These are phyloP conservation scores for Ceriops zippeliana DNA, from an alignment of 345 rosid genomes.

Conservation along the genomic window DNA sequence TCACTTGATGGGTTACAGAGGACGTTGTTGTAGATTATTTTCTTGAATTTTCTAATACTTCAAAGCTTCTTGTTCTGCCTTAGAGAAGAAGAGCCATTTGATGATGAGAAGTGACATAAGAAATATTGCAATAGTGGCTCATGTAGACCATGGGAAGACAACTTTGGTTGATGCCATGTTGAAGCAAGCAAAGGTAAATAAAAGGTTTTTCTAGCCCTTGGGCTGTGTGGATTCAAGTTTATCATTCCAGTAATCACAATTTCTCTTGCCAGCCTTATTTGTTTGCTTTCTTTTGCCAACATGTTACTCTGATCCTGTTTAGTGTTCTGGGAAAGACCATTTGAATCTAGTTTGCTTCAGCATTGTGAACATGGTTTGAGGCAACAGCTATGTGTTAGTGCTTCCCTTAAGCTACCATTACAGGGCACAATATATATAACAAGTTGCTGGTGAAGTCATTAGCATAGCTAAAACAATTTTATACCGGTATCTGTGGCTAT, in stretches of 20 bases:
- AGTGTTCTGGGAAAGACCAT: neutral
- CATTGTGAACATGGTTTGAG: too few species aligned
- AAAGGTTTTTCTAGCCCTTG: neutral
- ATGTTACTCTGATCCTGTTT: neutral
- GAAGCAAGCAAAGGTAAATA: constrained; percentile 76
- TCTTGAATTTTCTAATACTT: neutral
- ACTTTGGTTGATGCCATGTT: constrained; percentile 98
- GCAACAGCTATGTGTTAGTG: too few species aligned
- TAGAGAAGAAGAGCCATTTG: constrained; percentile 72
- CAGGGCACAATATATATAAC: too few species aligned
- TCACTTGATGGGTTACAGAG: neutral
- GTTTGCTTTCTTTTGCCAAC: neutral
- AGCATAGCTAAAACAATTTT: too few species aligned
- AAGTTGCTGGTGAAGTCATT: too few species aligned
- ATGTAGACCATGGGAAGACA: constrained; percentile 97
- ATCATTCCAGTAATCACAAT: neutral
- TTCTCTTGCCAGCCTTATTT: neutral
- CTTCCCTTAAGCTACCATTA: too few species aligned
- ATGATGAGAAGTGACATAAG: constrained; percentile 74
- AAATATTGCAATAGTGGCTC: constrained; percentile 95
- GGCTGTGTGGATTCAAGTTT: neutral
- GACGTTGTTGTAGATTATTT: neutral
- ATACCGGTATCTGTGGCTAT: too few species aligned
- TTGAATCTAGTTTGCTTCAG: neutral
- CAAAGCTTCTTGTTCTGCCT: constrained; percentile 15